Base-by-base conservation (phyloP, 2,329 filamentous ascomycete species). In the Ophiostoma pallidulum region DNA sequence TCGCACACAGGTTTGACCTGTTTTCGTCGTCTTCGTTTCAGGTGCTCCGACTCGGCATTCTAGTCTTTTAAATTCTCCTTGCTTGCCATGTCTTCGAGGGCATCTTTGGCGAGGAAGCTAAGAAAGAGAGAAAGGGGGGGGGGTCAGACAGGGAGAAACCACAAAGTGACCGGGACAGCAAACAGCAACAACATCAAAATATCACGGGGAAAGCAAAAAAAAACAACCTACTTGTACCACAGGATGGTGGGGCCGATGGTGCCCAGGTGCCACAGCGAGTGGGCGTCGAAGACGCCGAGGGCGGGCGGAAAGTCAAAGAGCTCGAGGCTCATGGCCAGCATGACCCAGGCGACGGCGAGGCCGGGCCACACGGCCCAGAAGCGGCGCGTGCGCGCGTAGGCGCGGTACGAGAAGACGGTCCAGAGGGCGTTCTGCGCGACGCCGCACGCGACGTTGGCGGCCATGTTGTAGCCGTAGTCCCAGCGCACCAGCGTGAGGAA, bases 391-490 rank as follows among this genome's bases (percentile, higher is more conserved):
- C 80, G 79, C 54, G 74, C 71, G 66, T 91, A 97, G 56, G 82
- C 77, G 54, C 70, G 69, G 56, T 85, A 78, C 62, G 85, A 90
- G 66, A 94, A 96, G 64, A 78, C 84, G 37, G 75, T 86, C 92
- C 92, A 97, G 49, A 97, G 67, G 4, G 82, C 45, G 59, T 97
- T 95, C 61, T 89, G 83, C 4, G 90, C 64, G 35, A 89, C 71
- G 4, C 92, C 92, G 10, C 85, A 78, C 3, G 76, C 79, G 18
- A 98, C 86, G 59, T 97, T 98, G 44, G 90, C 92, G 2, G 84
- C 80, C 89, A 98, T 97, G 63, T 98, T 98, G 69, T 98, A 98
- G 5, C 84, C 85, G 64, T 98, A 98, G 65, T 97, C 86, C 86
- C 92, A 98, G 16, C 74, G 72, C 72, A 90, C 86, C 56, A 88